Evolutionary conservation across 495 filamentous ascomycete species (phyloP), one percentile per base, ranked within the genome.

Genomic region (Cercophora sp.): DNA sequence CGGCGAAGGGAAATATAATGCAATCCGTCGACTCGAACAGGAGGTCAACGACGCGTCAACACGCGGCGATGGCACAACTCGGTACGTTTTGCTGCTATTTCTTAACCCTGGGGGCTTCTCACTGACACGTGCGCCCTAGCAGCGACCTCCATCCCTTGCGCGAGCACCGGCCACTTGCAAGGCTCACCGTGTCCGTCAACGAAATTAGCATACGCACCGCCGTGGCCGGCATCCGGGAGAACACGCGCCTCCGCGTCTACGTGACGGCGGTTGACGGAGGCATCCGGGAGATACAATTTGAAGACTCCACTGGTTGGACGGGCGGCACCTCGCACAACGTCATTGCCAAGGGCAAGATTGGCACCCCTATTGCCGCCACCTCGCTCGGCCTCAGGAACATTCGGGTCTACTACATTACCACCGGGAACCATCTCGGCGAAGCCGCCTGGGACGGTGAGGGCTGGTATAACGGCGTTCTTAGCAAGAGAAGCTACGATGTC

Each of bases 151-250:
- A n/a, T n/a, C n/a, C n/a, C n/a, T n/a, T n/a, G n/a, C n/a, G n/a
- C n/a, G n/a, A n/a, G 29, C 29, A 32, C 29, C 29, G 36, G 36
- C 16, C 36, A 39, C 36, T 16, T 8, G 18, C 6, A 39, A 10
- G 16, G 15, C 6, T 8, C 36, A 39, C 36, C 36, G 15, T 39
- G 36, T 39, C 48, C n/a, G 29, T 51, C 48, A 51, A 47, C 22
- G 52, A 48, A n/a, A 47, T 47, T 18, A 23, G 25, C 43, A 54
- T 54, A 32, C 43, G 32, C 34, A 41, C 43, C 16, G 44, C 42
- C 31, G 22, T 54, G 13, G 52, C 48, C 15, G 36, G 34, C 22
- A 25, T 51, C 11, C 34, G 35, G 34, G 32, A 51, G 36, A 36
- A 51, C 35, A 5, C 34, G 10, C 48, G 32, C 35, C 32, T 51